Percentiles rank a stretch among this genome's conserved stretches.
These are phyloP conservation scores for Nannochloris sp. DNA, from an alignment of 139 green algal species.

Conservation along the genomic window DNA sequence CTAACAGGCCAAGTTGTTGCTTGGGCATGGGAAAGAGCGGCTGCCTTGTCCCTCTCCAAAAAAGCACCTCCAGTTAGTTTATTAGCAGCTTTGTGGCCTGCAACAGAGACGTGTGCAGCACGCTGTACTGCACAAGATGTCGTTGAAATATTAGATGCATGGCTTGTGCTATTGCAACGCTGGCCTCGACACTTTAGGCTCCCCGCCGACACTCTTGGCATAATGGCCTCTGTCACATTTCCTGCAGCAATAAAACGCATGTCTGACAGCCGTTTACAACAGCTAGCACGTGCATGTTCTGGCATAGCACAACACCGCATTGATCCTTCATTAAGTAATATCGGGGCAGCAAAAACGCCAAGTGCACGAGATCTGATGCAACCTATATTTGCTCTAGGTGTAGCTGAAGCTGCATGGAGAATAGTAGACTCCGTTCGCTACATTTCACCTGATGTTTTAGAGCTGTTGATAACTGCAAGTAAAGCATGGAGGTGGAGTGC, in stretches of 20 bases:
- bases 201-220: not conserved
- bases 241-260: not conserved
- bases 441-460: not conserved
- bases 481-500: constrained; percentile 18
- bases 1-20: constrained; percentile 16
- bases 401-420: constrained; percentile 13
- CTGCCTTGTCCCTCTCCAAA: not conserved
- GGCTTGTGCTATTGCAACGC: constrained; percentile 14
- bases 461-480: not conserved
- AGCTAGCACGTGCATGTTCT: not conserved
- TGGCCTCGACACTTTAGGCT: constrained; percentile 28
- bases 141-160: constrained; percentile 13
- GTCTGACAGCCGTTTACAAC: not conserved
- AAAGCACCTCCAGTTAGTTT: constrained; percentile 11
- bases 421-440: not conserved
- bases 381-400: constrained; percentile 14
- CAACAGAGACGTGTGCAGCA: constrained; percentile 4
- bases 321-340: not conserved
- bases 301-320: constrained; percentile 1
- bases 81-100: constrained; percentile 12
- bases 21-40: constrained; percentile 16
- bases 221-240: not conserved
- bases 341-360: not conserved
- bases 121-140: constrained; percentile 3
- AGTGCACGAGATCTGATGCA: constrained; percentile 20